Base-by-base conservation (phyloP, 768 basidiomycete species). In the Inosperma sp. region DNA sequence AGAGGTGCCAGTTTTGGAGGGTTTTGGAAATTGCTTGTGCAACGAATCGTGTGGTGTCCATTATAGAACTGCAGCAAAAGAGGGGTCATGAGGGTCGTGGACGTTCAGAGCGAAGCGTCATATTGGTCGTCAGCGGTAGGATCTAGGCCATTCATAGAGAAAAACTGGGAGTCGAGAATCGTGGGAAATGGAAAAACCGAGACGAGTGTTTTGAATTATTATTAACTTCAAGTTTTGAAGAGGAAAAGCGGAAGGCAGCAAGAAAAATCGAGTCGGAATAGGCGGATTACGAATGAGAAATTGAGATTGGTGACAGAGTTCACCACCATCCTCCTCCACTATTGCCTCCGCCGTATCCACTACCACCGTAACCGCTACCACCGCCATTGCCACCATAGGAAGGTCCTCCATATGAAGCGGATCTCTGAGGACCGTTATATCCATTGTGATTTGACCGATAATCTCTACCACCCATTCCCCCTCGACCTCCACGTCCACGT, bases 401-500 rank as follows among this genome's bases (percentile, higher is more conserved):
- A 5, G 60, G 56, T 33, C 69, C 68, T 34, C 63, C 62, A 51
- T 55, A 62, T 14, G 61, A 62, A 29, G 50, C 53, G 17, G 58
- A 48, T 7, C 62, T 53, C 4, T 56, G 60, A 45, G 47, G 57
- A 3, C 67, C 69, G 26, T 65, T 65, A 25, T 66, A 64, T 36
- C 65, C 68, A 43, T 61, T 68, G 12, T 65, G 66, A 31, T 66
- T 66, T 17, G 68, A 70, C 55, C 79, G 72, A 48, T 78, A 78
- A 52, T 77, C 75, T 34, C 80, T 68, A 33, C 76, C 75, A 16
- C 72, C 72, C 41, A 56, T 57, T n/a, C 73, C 70, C 40, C 82
- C 67, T 19, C 74, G 66, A 37, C 80, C 77, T 33, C 78, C 69
- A 29, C 79, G 68, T 7, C 84, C 83, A 50, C 88, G 77, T n/a